phyloP scores from a whole-genome alignment of 2,329 filamentous ascomycete species.

The Aspergillus luchuensis region DNA sequence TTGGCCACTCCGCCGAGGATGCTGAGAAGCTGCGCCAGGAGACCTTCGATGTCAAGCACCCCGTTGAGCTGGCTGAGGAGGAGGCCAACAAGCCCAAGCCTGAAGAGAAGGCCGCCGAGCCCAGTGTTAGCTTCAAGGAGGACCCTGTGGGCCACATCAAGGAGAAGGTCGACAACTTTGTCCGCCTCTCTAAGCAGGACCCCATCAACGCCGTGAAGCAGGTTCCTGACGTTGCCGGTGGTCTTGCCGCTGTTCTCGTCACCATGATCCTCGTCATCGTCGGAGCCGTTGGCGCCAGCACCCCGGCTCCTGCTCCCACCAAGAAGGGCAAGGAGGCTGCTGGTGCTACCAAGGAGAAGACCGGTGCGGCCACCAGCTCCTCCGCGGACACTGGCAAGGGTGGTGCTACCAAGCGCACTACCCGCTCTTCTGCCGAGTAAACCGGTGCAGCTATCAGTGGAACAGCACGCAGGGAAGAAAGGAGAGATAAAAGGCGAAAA shows the following conservation, averaged over 20 bases:
- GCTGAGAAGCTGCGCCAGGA: constrained; percentile 85
- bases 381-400: constrained; percentile 75
- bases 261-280: constrained; percentile 71
- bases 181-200: constrained; percentile 78
- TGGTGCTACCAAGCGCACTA: constrained; percentile 64
- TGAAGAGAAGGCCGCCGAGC: constrained; percentile 66
- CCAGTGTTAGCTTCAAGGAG: constrained; percentile 82
- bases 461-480: not conserved
- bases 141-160: constrained; percentile 85
- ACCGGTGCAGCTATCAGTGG: constrained; percentile 8
- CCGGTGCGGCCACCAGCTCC: constrained; percentile 62
- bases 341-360: constrained; percentile 62
- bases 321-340: constrained; percentile 78
- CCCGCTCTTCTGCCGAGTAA: constrained; percentile 47
- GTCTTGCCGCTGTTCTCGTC: constrained; percentile 69
- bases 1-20: constrained; percentile 93
- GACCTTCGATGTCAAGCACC: constrained; percentile 86
- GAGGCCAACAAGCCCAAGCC: constrained; percentile 79
- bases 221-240: constrained; percentile 87
- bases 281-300: constrained; percentile 64
- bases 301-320: constrained; percentile 64
- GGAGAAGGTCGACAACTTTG: constrained; percentile 92
- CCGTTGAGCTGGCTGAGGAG: constrained; percentile 77
- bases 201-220: constrained; percentile 83
- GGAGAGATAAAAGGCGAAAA: constrained; percentile 1